Base-by-base conservation (phyloP, 331 rosid species). In the Spiraea crenata region DNA sequence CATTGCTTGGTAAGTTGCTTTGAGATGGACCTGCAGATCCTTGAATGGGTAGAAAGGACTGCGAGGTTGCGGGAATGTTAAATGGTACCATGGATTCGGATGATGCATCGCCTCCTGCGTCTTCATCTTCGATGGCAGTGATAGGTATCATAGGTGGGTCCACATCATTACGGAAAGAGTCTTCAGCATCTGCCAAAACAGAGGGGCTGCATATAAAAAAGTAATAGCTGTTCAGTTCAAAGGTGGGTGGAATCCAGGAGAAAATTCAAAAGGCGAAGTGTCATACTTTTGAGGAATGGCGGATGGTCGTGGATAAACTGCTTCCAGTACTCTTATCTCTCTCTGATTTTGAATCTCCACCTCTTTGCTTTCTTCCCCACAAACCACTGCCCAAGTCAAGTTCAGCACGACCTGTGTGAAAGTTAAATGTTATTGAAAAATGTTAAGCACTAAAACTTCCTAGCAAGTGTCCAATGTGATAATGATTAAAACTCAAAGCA, bases 331-430 rank as follows among this genome's bases (percentile, higher is more conserved):
- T 82, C 92, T 83, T 89, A 89, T 74, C 83, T 93, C 99, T 82
- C 99, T 87, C 77, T 87, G 86, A 78, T 75, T 76, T 86, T 91
- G 86, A 77, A 81, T 79, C 73, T 75, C 86, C 46, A 74, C 78
- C 80, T 93, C 96, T 67, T 82, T 66, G 84, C 97, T 91, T 85
- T 93, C 97, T 81, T 93, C 99, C 76, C 97, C 99, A 63, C 89
- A 88, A 79, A 85, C 99, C 75, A 93, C 96, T 84, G 69, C 92
- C 99, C 99, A 93, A 35, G 82, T 50, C 56, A 74, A 57, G 77
- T 87, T 74, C 75, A 87, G 75, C 77, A 73, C 77, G 40, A 91
- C 84, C 99, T 91, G 81, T 91, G 81, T 56, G 54, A 63, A 55
- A 80, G 4, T 41, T 50, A 44, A 74, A 46, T 34, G 46, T 65